Conservation (phyloP, 2,329 filamentous ascomycete genomes). For the Fusarium protoensiforme region DNA sequence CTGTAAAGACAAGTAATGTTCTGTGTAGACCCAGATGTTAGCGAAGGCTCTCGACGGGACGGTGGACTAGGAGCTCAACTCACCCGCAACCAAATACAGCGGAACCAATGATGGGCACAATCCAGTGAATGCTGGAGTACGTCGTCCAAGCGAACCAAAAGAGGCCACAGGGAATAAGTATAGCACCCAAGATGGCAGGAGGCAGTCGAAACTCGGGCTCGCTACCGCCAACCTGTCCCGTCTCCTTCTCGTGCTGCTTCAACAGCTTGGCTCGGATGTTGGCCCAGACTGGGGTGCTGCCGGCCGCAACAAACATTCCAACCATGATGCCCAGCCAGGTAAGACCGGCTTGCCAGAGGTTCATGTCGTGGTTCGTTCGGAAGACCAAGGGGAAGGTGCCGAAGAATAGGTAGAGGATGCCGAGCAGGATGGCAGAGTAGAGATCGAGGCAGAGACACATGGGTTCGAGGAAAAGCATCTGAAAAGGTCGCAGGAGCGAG, state of each 20-base stretch:
- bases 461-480: constrained; percentile 79
- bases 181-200: constrained; percentile 16
- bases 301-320: constrained; percentile 3
- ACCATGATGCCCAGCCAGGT: constrained; percentile 26
- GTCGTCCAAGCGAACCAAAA: constrained; percentile 38
- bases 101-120: constrained; percentile 27
- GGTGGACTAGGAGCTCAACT: not conserved
- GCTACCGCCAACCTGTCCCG: constrained; percentile 1
- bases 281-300: constrained; percentile 26
- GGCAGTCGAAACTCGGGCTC: constrained; percentile 29
- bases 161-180: constrained; percentile 22
- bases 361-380: constrained; percentile 75
- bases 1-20: constrained; percentile 19
- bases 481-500: constrained; percentile 72
- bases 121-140: constrained; percentile 21
- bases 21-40: not conserved
- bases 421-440: constrained; percentile 82
- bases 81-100: constrained; percentile 34
- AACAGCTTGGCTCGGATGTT: constrained; percentile 9
- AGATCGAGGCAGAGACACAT: constrained; percentile 84
- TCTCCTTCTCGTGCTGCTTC: constrained; percentile 8
- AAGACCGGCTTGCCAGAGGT: constrained; percentile 64
- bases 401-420: constrained; percentile 87
- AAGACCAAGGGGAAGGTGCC: constrained; percentile 87
- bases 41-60: not conserved